phyloP scores from a whole-genome alignment of 257 asterid species.

The Buddleja alternifolia region DNA sequence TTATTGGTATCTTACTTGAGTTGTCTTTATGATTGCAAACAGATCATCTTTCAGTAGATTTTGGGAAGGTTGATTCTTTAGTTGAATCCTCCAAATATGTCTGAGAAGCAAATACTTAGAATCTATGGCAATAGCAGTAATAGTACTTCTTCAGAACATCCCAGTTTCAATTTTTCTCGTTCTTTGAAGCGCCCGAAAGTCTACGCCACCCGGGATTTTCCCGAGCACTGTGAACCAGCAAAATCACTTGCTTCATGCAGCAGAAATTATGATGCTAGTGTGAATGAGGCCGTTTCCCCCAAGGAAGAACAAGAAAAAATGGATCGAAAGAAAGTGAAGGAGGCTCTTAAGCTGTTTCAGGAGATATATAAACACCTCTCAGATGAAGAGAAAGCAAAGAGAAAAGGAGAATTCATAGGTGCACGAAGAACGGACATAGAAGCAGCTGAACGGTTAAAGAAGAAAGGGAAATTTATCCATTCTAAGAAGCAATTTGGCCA shows the following conservation, averaged over 20 bases:
- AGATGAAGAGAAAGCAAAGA: conserved; percentile 21
- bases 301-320: not conserved
- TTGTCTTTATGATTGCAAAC: not conserved
- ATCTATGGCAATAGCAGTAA: not conserved
- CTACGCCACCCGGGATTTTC: conserved; percentile 22
- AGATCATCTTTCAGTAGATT: not conserved
- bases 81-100: conserved; percentile 2
- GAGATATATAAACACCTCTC: conserved; percentile 13
- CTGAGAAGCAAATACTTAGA: not conserved
- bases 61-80: conserved; percentile 3
- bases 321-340: not conserved
- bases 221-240: not conserved
- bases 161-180: not conserved
- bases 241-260: not conserved
- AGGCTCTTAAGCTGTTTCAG: conserved; percentile 28
- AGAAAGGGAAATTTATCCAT: conserved; percentile 31
- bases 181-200: conserved; percentile 4
- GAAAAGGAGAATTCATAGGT: not conserved
- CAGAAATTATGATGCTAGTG: not conserved
- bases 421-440: conserved; percentile 2
- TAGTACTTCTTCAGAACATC: not conserved
- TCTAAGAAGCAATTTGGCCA: conserved; percentile 32
- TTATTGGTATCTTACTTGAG: not conserved
- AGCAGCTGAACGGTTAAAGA: conserved; percentile 31
- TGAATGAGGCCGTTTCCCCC: not conserved